A percentile compares a stretch with the other conserved stretches of the same genome.
Conservation (phyloP, 108 stramenopile genomes). For the Nitzschia sp. region DNA sequence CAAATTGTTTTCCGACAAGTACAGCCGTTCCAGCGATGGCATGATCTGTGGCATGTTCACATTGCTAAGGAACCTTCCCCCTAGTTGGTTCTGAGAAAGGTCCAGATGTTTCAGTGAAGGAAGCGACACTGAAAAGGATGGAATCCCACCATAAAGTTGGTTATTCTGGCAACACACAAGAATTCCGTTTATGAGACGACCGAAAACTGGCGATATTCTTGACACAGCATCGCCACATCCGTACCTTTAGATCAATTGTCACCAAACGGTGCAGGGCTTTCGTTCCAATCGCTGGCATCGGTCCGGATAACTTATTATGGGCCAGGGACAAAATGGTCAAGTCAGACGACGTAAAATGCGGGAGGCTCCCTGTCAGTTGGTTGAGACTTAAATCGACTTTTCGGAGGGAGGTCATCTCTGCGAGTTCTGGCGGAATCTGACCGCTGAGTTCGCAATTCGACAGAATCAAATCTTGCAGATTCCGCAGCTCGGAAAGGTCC, state of each 20-base stretch:
- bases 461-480: conserved; percentile 15
- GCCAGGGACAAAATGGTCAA: not conserved
- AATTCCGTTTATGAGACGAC: not conserved
- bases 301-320: conserved; percentile 8
- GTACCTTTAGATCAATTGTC: not conserved
- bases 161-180: not conserved
- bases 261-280: not conserved
- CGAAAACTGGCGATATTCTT: not conserved
- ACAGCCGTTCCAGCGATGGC: conserved; percentile 38
- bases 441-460: conserved; percentile 14
- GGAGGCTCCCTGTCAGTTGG: conserved; percentile 24
- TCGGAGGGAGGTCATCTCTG: not conserved
- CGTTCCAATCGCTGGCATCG: not conserved
- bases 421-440: conserved; percentile 10
- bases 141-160: not conserved
- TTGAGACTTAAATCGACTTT: conserved; percentile 21
- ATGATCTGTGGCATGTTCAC: not conserved
- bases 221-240: too few relatives aligned
- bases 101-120: not conserved
- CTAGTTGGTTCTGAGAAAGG: conserved; percentile 1
- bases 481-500: not conserved
- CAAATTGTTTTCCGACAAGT: conserved; percentile 40
- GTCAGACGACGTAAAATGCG: conserved; percentile 27
- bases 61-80: not conserved
- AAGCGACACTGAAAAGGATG: not conserved